Evolutionary conservation across 805 yeast species (phyloP).

Genomic region (Monosporozyma aerobia): DNA sequence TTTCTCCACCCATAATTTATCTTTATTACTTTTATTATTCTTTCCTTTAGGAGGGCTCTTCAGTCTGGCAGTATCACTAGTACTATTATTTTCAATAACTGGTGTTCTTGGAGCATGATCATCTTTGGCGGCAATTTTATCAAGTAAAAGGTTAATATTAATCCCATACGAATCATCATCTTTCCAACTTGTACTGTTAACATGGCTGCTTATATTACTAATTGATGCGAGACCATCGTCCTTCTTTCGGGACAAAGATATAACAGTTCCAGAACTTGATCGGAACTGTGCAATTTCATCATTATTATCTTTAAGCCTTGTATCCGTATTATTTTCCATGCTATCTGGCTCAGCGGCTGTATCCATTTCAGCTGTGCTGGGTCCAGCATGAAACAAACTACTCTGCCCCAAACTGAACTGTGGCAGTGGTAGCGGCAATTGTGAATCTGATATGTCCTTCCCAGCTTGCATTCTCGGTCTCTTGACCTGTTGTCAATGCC

Average conservation of each 20-base stretch:
- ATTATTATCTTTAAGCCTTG: neutral
- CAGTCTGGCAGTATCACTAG: neutral
- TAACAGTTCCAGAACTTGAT: conserved; percentile 1
- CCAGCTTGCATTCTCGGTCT: neutral
- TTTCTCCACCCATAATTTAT: conserved; percentile 47
- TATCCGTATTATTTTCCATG: neutral
- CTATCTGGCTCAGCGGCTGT: neutral
- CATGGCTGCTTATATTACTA: neutral
- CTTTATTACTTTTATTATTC: neutral
- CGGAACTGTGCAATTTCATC: neutral
- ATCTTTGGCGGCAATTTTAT: conserved; percentile 23
- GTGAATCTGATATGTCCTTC: neutral
- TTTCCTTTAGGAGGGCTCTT: neutral
- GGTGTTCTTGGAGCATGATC: neutral
- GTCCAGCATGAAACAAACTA: neutral
- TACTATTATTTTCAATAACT: neutral
- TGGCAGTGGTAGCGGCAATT: neutral
- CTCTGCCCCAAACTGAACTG: neutral
- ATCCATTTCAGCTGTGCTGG: neutral
- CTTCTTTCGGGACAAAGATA: neutral
- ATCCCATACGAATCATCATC: conserved; percentile 32
- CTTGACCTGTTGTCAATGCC: neutral
- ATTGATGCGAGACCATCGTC: too few relatives aligned
- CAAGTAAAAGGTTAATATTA: conserved; percentile 30
- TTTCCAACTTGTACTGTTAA: conserved; percentile 10